Evolutionary conservation across 2,329 filamentous ascomycete genomes (phyloP), one percentile per base, ranked within the genome.

Genomic region (Ampelomyces quisqualis): DNA sequence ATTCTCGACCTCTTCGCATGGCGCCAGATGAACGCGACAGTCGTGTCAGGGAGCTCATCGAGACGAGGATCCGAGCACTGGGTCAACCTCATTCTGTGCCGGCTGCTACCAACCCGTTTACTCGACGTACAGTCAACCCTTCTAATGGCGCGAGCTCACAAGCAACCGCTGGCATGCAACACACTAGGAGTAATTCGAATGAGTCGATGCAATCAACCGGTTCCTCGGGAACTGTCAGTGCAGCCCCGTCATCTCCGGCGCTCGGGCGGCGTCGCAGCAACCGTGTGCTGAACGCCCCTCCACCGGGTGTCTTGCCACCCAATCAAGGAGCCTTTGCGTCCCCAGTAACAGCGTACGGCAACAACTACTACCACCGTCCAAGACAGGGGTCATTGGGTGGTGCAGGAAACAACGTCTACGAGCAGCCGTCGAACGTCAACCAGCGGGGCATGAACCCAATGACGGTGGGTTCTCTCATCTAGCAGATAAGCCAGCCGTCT

Each of bases 41-140:
- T 24, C 57, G 58, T 31, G 67, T 64, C 37, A 62, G 64, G 2
- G 67, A 69, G 44, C 62, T 69, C 13, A 58, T 69, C 28, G 65
- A 64, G 34, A 66, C 49, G 17, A 60, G 67, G 22, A 57, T 59
- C 35, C 58, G 58, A 19, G 62, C 57, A 27, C 56, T 69, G 17
- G 57, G 52, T 13, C 60, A 61, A 22, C 55, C 58, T 9, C 51
- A 40, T 10, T 48, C 49, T 19, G 53, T 43, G 27, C 57, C 62
- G n/a, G 49, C 56, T 22, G 59, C 61, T 13, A 68, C 61, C 31
- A 69, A 69, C 36, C 67, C 67, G 1, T 69, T 69, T 34, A 53
- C 62, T 6, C 56, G 65, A 35, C 57, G 62, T 15, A 52, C 54
- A 18, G 60, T 47, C 46, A 57, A 58, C 29, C 34, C 59, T 18